Evolutionary conservation across 345 rosid species (phyloP), one percentile per base, ranked within the genome.

Genomic region (Salix arbutifolia): DNA sequence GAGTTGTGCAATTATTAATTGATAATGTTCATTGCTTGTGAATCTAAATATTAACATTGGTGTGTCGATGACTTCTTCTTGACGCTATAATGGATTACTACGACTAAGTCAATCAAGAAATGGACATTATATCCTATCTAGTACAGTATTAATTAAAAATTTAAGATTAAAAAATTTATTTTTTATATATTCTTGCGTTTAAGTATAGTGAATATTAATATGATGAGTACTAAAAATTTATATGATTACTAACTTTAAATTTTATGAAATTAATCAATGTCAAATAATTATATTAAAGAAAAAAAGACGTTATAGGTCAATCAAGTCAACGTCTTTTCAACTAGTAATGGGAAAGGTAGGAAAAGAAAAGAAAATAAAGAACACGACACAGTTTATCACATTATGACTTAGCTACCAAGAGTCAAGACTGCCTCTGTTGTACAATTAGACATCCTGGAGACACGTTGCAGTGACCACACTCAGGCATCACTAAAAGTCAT

Each of bases 31-130:
- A 10, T 40, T 40, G 44, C 44, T 0, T 23, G 11, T 58, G 28
- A 58, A 28, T 40, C 62, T 30, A 48, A 35, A 30, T 33, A 66
- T 30, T 66, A 17, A 8, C 11, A 8, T 66, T 33, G 21, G 69
- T 65, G 19, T 17, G 0, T 66, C 13, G 21, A 11, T 13, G 1
- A 67, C 31, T 26, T 40, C 71, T 72, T 72, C 37, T 58, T 23
- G 38, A 46, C 31, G 61, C 60, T 37, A 83, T 77, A 48, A 60
- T 79, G 77, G 73, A 81, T 83, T 76, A 76, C 71, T 68, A 6
- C 4, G 80, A 30, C 73, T 74, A 71, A 81, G 91, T 88, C 90
- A 82, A 76, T 70, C 74, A 58, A 70, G 89, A 84, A 48, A 83
- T 70, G 16, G 78, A 76, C 28, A n/a, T 4, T 11, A n/a, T 85